A percentile compares a stretch with the other conserved stretches of the same genome.
These are phyloP conservation scores for Didymella keratinophila DNA, from an alignment of 2,329 filamentous ascomycete species.

Conservation along the genomic window DNA sequence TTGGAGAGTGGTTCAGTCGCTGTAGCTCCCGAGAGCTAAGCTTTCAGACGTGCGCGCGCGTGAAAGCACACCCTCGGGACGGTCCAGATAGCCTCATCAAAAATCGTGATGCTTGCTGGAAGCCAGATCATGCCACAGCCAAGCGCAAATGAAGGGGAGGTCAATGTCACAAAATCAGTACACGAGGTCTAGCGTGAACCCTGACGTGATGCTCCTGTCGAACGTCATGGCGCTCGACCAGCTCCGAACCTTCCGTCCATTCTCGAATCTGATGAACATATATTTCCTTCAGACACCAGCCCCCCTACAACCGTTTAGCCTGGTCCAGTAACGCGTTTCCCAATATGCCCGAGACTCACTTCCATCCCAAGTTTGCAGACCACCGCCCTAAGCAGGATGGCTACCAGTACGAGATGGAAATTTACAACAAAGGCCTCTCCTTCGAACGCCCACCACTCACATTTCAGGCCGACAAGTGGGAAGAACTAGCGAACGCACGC, in stretches of 20 bases:
- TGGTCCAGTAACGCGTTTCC: not conserved
- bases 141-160: not conserved
- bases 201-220: not conserved
- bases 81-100: not conserved
- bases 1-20: not conserved
- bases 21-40: slow-evolving; percentile 12
- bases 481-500: slow-evolving; percentile 34
- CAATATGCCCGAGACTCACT: slow-evolving; percentile 23
- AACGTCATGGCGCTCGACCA: slow-evolving; percentile 11
- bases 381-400: slow-evolving; percentile 27
- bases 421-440: slow-evolving; percentile 44
- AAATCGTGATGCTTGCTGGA: not conserved
- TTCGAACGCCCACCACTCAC: slow-evolving; percentile 46
- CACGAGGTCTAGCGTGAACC: not conserved
- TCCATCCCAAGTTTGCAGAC: slow-evolving; percentile 22
- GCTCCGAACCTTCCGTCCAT: slow-evolving; percentile 6
- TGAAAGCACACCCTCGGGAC: not conserved
- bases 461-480: slow-evolving; percentile 39
- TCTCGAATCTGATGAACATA: not conserved
- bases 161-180: not conserved
- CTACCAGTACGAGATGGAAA: slow-evolving; percentile 39
- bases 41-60: not conserved
- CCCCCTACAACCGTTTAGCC: not conserved
- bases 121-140: not conserved
- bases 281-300: not conserved